Evolutionary conservation across 768 basidiomycete genomes (phyloP).

Genomic region (Dioszegia aurantiaca): DNA sequence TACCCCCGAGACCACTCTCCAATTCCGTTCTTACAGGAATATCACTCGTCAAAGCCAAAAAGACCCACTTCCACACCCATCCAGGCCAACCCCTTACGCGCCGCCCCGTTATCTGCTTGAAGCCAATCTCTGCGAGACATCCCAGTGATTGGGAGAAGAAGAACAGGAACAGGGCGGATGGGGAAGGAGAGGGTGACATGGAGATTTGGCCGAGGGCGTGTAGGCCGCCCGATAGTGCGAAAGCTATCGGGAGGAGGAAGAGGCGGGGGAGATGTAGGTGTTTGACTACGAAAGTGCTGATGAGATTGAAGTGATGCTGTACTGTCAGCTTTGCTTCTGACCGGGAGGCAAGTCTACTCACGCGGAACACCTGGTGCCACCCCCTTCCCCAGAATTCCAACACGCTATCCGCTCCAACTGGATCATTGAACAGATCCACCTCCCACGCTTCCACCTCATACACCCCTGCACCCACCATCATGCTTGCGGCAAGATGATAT

Average conservation of each 20-base stretch:
- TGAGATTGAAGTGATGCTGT: conserved; percentile 42
- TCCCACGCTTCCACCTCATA: conserved; percentile 44
- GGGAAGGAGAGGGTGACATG: conserved; percentile 35
- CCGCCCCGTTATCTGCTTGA: conserved; percentile 38
- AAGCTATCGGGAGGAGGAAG: conserved; percentile 26
- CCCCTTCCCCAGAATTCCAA: conserved; percentile 49
- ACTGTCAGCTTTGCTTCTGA: conserved; percentile 4
- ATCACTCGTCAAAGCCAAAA: background rate
- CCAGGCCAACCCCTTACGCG: conserved; percentile 39
- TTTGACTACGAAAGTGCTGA: conserved; percentile 31
- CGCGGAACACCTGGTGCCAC: conserved; percentile 47
- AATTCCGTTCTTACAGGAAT: conserved; percentile 33
- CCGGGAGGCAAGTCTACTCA: too few relatives aligned
- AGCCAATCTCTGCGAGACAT: conserved; percentile 36
- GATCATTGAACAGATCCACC: conserved; percentile 38
- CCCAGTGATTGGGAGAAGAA: conserved; percentile 43
- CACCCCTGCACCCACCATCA: conserved; percentile 26
- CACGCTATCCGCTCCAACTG: conserved; percentile 42
- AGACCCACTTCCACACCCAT: conserved; percentile 28
- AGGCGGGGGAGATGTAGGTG: conserved; percentile 25
- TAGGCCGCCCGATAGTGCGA: conserved; percentile 40
- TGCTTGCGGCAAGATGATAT: conserved; percentile 26
- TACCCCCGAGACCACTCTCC: conserved; percentile 41
- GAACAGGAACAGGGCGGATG: conserved; percentile 29
- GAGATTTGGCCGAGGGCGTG: conserved; percentile 46